Conservation (phyloP, 306 rosid genomes). For the Cajanus cajan region DNA sequence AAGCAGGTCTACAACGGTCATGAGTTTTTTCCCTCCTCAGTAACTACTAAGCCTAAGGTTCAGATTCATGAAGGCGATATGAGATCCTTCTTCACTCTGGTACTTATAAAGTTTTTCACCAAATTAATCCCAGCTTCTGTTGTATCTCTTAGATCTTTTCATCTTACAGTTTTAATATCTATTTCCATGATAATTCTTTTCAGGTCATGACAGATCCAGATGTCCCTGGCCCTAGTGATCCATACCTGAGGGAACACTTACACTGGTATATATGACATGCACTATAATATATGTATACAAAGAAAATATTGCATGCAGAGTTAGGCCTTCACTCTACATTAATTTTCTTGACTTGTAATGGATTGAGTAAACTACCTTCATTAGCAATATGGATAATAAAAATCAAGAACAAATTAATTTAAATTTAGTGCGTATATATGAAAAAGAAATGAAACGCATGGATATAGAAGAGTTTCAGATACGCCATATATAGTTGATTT, state of each 20-base stretch:
- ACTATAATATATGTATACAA: neutral
- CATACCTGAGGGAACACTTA: slow-evolving; percentile 80
- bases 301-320: neutral
- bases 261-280: slow-evolving; percentile 67
- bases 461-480: neutral
- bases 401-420: neutral
- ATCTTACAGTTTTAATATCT: neutral
- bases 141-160: neutral
- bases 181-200: neutral
- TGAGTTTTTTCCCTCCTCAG: slow-evolving; percentile 66
- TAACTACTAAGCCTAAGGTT: slow-evolving; percentile 69
- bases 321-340: neutral
- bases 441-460: neutral
- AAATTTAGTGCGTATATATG: neutral
- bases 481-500: neutral
- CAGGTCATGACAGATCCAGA: slow-evolving; percentile 94
- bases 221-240: slow-evolving; percentile 98
- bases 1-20: slow-evolving; percentile 76
- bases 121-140: neutral
- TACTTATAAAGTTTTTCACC: slow-evolving; percentile 3
- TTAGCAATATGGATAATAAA: neutral
- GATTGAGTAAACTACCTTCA: neutral
- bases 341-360: neutral
- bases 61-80: slow-evolving; percentile 84
- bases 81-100: slow-evolving; percentile 92